These are phyloP conservation scores for Termitomyces sp. DNA, from an alignment of 768 basidiomycete species.

Conservation along the genomic window DNA sequence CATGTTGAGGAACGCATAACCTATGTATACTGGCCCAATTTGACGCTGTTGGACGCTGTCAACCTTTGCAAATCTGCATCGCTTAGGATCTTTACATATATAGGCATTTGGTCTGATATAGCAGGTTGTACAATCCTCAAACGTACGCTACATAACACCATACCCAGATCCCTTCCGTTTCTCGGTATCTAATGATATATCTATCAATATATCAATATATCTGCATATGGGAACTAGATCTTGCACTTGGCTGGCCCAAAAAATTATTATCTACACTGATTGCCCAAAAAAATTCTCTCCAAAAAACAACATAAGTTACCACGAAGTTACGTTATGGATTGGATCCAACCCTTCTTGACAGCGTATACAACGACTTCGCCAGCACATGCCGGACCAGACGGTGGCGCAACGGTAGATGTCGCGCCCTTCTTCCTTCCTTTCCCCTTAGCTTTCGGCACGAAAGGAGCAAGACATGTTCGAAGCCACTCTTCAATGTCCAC, in stretches of 20 bases:
- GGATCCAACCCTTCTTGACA: conserved; percentile 58
- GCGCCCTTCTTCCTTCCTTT: conserved; percentile 31
- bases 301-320: not conserved
- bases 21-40: not conserved
- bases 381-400: conserved; percentile 39
- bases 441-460: conserved; percentile 28
- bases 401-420: conserved; percentile 6
- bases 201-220: not conserved
- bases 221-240: not conserved
- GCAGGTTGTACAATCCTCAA: not conserved
- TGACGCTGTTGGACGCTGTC: conserved; percentile 2
- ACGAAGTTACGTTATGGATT: conserved; percentile 13
- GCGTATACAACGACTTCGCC: conserved; percentile 61
- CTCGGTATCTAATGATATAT: conserved; percentile 1
- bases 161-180: not conserved
- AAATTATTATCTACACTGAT: not conserved
- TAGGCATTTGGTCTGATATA: conserved; percentile 2
- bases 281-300: not conserved
- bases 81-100: not conserved
- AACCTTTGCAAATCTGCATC: not conserved
- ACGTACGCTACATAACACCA: conserved; percentile 1
- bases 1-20: conserved; percentile 14
- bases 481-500: conserved; percentile 62
- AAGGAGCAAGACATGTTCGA: conserved; percentile 35
- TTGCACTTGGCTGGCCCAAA: not conserved